Evolutionary conservation across 257 asterid species (phyloP).

Genomic region (Solanum piurae): DNA sequence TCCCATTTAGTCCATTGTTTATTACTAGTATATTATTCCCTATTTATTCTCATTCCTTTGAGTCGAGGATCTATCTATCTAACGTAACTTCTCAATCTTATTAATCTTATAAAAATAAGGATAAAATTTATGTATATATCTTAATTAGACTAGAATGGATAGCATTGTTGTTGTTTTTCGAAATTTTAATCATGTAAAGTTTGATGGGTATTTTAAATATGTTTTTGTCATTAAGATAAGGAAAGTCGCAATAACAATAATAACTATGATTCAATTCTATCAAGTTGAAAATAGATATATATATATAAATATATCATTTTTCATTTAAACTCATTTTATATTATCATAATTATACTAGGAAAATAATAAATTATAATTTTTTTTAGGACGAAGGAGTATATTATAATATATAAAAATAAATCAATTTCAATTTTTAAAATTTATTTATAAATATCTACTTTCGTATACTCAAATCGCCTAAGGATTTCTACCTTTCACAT

Average conservation of each 20-base stretch:
- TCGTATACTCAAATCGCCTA: neutral
- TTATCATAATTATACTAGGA: no score
- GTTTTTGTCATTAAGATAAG: neutral
- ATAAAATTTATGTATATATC: neutral
- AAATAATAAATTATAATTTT: no score
- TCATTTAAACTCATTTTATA: no score
- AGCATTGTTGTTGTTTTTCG: neutral
- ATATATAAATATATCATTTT: no score
- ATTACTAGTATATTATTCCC: neutral
- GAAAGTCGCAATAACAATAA: neutral
- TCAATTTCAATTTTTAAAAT: neutral
- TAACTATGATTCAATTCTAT: neutral
- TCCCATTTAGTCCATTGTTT: neutral
- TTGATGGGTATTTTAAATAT: neutral
- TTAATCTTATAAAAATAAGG: rapidly evolving
- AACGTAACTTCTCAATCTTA: rapidly evolving
- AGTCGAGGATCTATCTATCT: no score
- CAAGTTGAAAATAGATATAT: no score
- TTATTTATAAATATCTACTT: neutral
- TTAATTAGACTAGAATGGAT: neutral
- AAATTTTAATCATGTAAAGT: neutral
- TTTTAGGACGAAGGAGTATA: neutral
- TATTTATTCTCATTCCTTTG: neutral
- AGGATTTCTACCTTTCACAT: constrained; percentile 2
- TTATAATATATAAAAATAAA: neutral